phyloP scores from a whole-genome alignment of 768 basidiomycete species.

The Kwoniella dendrophila region DNA sequence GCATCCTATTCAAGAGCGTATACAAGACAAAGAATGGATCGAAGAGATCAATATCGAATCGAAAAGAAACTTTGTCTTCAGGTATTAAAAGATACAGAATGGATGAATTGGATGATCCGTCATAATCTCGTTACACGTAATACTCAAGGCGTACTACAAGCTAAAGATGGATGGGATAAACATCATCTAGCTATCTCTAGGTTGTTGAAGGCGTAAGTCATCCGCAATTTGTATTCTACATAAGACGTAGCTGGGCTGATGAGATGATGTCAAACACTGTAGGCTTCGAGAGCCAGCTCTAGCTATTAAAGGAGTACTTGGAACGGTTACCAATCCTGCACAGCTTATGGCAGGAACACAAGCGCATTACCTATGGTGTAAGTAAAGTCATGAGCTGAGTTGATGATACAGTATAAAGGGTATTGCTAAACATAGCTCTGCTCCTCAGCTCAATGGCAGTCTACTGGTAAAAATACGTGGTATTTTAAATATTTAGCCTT shows the following conservation, averaged over 20 bases:
- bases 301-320: neutral
- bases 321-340: neutral
- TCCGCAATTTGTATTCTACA: neutral
- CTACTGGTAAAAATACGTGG: conserved; percentile 3
- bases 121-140: neutral
- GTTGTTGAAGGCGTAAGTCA: neutral
- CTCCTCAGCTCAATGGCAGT: conserved; percentile 1
- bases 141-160: neutral
- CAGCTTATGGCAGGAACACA: neutral
- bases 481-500: conserved; percentile 12
- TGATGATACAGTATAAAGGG: neutral
- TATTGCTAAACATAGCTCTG: too few species aligned
- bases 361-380: neutral
- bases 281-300: neutral
- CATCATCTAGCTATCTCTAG: neutral
- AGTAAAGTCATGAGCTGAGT: neutral
- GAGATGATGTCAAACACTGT: neutral
- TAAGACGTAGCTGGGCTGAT: neutral
- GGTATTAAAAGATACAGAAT: neutral
- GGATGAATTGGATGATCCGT: conserved; percentile 12
- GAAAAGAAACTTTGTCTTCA: neutral
- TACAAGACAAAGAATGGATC: neutral
- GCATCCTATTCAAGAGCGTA: neutral
- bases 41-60: neutral
- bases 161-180: neutral